phyloP scores from a whole-genome alignment of 805 yeast genomes.

The Teunomyces aglyptinius region DNA sequence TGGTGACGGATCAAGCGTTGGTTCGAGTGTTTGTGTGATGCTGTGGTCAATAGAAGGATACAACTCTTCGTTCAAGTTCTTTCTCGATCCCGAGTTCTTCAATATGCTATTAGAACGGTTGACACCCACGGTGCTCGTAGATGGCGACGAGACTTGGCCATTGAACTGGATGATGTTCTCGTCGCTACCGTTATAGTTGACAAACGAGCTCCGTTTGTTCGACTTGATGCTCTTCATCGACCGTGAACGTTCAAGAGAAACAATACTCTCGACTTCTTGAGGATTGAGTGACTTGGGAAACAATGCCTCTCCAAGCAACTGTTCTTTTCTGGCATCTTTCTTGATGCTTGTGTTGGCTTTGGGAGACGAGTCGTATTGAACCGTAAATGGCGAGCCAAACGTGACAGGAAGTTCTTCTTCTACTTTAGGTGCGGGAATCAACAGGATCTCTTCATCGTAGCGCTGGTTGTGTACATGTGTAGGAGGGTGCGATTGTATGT shows the following conservation, averaged over 20 bases:
- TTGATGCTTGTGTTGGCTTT: too few relatives aligned
- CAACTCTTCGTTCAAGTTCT: slow-evolving; percentile 15
- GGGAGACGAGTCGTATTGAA: too few relatives aligned
- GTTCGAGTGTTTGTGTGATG: not conserved
- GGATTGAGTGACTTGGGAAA: slow-evolving; percentile 69
- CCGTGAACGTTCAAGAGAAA: slow-evolving; percentile 64
- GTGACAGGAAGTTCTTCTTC: slow-evolving; percentile 10
- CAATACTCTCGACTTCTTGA: slow-evolving; percentile 72
- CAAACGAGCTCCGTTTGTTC: slow-evolving; percentile 34
- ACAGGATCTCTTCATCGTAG: slow-evolving; percentile 29
- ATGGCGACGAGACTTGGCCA: slow-evolving; percentile 16
- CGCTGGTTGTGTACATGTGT: slow-evolving; percentile 16
- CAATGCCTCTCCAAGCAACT: slow-evolving; percentile 48
- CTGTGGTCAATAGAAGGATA: slow-evolving; percentile 7
- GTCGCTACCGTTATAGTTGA: slow-evolving; percentile 40
- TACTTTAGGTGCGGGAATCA: slow-evolving; percentile 18
- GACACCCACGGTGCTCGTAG: slow-evolving; percentile 16
- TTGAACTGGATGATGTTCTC: slow-evolving; percentile 35
- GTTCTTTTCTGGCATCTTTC: slow-evolving; percentile 15
- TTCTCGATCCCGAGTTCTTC: slow-evolving; percentile 30
- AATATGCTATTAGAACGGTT: slow-evolving; percentile 39
- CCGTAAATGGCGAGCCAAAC: slow-evolving; percentile 36
- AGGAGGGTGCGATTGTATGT: slow-evolving; percentile 25
- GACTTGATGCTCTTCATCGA: slow-evolving; percentile 54
- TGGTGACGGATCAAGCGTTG: not conserved